Percentiles rank a stretch among this genome's conserved stretches.
Evolutionary conservation across 2,329 filamentous ascomycete species (phyloP).

Genomic region (Zarea fungicola): DNA sequence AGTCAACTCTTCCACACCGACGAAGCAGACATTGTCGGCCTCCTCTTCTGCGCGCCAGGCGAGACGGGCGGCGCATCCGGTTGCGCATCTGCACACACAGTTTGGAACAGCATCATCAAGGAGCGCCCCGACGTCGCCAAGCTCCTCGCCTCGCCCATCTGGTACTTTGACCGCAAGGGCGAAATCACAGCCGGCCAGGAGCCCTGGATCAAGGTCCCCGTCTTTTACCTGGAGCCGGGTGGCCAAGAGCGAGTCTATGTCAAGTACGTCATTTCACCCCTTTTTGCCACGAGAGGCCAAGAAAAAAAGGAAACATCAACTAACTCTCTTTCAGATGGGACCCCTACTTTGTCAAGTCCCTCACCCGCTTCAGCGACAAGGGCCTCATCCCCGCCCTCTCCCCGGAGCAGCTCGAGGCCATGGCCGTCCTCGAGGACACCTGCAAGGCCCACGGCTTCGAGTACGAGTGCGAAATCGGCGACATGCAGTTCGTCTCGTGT

Average conservation of each 20-base stretch:
- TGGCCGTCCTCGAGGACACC: constrained; percentile 57
- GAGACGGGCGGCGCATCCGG: constrained; percentile 76
- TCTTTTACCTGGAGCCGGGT: constrained; percentile 66
- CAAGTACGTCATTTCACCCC: constrained; percentile 47
- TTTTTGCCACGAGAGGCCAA: no score
- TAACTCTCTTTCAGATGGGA: constrained; percentile 66
- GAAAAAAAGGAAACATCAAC: no score
- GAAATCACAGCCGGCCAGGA: constrained; percentile 71
- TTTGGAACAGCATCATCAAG: constrained; percentile 73
- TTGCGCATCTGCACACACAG: constrained; percentile 68
- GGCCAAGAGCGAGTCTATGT: constrained; percentile 48
- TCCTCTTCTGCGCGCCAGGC: constrained; percentile 73
- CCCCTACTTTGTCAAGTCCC: constrained; percentile 77
- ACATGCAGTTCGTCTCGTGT: constrained; percentile 62
- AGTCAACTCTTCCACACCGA: constrained; percentile 57
- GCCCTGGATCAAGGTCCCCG: constrained; percentile 63
- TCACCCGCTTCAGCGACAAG: constrained; percentile 66
- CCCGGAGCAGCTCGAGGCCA: constrained; percentile 61
- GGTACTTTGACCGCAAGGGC: constrained; percentile 91
- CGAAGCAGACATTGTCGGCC: constrained; percentile 74
- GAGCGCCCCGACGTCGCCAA: constrained; percentile 78
- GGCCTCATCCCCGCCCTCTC: constrained; percentile 71
- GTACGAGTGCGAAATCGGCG: constrained; percentile 56
- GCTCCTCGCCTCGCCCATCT: constrained; percentile 68
- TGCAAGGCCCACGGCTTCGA: constrained; percentile 45